A percentile compares a stretch with the other conserved stretches of the same genome.
Conservation (phyloP, 352 stramenopile species). For the Phytophthora palmivora region DNA sequence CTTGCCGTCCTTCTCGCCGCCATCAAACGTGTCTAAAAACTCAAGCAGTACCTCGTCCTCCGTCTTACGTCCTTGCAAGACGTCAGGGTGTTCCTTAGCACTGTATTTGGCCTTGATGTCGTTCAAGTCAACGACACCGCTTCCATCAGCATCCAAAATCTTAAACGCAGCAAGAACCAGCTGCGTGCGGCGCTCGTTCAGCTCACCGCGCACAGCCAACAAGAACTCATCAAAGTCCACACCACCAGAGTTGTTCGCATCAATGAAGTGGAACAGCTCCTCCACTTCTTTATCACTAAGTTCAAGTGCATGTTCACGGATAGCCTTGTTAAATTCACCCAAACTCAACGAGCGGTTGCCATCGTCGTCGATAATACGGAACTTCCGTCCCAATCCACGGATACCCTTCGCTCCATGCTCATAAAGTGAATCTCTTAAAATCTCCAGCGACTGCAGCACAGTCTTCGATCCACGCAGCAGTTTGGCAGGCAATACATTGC, state of each 20-base stretch:
- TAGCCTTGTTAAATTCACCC: slow-evolving; percentile 81
- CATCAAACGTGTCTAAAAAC: slow-evolving; percentile 90
- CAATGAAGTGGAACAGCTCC: slow-evolving; percentile 87
- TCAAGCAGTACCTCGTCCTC: slow-evolving; percentile 79
- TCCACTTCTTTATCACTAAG: slow-evolving; percentile 61
- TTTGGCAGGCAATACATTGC: slow-evolving; percentile 74
- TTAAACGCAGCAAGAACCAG: slow-evolving; percentile 84
- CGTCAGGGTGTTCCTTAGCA: slow-evolving; percentile 85
- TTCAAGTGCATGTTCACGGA: slow-evolving; percentile 70
- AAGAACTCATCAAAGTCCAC: slow-evolving; percentile 91
- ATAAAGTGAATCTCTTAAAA: slow-evolving; percentile 76
- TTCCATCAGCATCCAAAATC: slow-evolving; percentile 76
- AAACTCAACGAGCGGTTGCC: slow-evolving; percentile 79
- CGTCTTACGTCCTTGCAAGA: slow-evolving; percentile 76
- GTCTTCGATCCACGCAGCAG: slow-evolving; percentile 63
- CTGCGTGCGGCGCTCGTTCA: slow-evolving; percentile 79
- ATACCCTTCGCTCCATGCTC: slow-evolving; percentile 81
- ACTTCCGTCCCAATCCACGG: slow-evolving; percentile 79
- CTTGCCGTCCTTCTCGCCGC: slow-evolving; percentile 87
- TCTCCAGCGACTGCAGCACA: slow-evolving; percentile 68
- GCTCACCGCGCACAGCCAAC: slow-evolving; percentile 66
- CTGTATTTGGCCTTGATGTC: slow-evolving; percentile 85
- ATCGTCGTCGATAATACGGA: slow-evolving; percentile 91
- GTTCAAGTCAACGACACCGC: slow-evolving; percentile 75
- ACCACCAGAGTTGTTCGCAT: slow-evolving; percentile 78